Evolutionary conservation across 371 early-diverging fungal genomes (phyloP).

Genomic region (Mucor circinelloides): DNA sequence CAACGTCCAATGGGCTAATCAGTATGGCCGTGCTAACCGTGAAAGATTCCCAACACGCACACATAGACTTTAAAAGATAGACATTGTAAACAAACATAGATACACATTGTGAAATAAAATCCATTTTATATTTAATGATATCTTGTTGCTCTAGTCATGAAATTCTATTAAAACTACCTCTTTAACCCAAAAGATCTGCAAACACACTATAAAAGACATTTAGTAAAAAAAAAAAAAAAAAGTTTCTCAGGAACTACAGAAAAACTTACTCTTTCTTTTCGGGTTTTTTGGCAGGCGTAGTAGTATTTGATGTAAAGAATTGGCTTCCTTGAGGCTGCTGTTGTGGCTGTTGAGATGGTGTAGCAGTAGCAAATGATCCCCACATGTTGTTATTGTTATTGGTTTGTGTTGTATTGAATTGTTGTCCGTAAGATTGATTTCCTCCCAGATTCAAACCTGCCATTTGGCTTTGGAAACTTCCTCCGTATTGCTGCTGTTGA

Average conservation of each 20-base stretch:
- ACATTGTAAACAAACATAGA: background rate
- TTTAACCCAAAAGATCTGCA: constrained; percentile 48
- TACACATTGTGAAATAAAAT: background rate
- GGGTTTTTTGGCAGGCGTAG: constrained; percentile 17
- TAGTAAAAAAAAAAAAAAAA: background rate
- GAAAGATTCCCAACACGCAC: background rate
- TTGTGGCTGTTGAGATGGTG: constrained; percentile 15
- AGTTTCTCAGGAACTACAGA: background rate
- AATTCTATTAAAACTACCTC: background rate
- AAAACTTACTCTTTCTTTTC: constrained; percentile 32
- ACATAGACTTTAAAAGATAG: background rate
- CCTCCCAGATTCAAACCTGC: constrained; percentile 35
- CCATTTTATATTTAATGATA: background rate
- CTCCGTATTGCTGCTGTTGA: constrained; percentile 12
- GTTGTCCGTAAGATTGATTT: constrained; percentile 13
- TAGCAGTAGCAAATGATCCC: constrained; percentile 24
- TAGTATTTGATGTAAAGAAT: constrained; percentile 32
- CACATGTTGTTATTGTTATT: constrained; percentile 10
- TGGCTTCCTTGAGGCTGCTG: constrained; percentile 45
- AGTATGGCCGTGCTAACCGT: constrained; percentile 15
- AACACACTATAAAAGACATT: constrained; percentile 35
- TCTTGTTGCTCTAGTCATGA: background rate
- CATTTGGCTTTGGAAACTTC: constrained; percentile 40
- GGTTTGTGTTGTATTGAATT: background rate
- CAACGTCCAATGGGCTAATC: constrained; percentile 13